Evolutionary conservation across 208 protist genomes (phyloP).

Genomic region (Angomonas deanei): DNA sequence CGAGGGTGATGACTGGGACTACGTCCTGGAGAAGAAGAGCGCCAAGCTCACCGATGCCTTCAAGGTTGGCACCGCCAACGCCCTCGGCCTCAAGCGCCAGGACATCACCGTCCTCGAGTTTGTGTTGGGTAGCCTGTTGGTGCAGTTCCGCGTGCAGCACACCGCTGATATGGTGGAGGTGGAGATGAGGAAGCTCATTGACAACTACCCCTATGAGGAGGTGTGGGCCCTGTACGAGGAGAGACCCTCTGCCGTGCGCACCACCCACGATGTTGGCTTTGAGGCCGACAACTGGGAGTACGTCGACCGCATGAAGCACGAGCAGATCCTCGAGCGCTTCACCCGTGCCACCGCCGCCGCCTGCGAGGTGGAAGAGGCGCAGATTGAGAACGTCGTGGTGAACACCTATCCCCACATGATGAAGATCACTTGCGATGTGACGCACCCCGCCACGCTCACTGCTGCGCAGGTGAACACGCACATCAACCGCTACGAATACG

Average conservation of each 20-base stretch:
- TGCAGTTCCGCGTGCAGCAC: slow-evolving; percentile 18
- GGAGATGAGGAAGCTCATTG: slow-evolving; percentile 16
- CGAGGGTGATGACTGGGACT: slow-evolving; percentile 37
- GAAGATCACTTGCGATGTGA: slow-evolving; percentile 7
- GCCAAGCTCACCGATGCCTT: slow-evolving; percentile 36
- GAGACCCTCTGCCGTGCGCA: background rate
- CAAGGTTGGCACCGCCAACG: slow-evolving; percentile 25
- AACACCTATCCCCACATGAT: slow-evolving; percentile 15
- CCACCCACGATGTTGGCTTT: slow-evolving; percentile 32
- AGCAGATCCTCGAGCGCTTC: slow-evolving; percentile 23
- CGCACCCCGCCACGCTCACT: slow-evolving; percentile 8
- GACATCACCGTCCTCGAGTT: slow-evolving; percentile 30
- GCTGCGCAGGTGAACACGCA: slow-evolving; percentile 7
- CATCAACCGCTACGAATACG: slow-evolving; percentile 20
- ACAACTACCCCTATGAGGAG: slow-evolving; percentile 25
- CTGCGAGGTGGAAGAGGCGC: slow-evolving; percentile 7
- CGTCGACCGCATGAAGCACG: no score
- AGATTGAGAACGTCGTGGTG: slow-evolving; percentile 15
- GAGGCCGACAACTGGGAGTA: slow-evolving; percentile 23
- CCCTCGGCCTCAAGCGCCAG: slow-evolving; percentile 26
- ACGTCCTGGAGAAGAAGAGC: slow-evolving; percentile 39
- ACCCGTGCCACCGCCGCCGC: slow-evolving; percentile 19
- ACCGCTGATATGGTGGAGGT: slow-evolving; percentile 11
- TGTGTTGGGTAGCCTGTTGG: slow-evolving; percentile 13
- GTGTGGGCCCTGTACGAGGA: slow-evolving; percentile 30